Base-by-base conservation (phyloP, 1,139 yeast species). In the Scheffersomyces quercinus region DNA sequence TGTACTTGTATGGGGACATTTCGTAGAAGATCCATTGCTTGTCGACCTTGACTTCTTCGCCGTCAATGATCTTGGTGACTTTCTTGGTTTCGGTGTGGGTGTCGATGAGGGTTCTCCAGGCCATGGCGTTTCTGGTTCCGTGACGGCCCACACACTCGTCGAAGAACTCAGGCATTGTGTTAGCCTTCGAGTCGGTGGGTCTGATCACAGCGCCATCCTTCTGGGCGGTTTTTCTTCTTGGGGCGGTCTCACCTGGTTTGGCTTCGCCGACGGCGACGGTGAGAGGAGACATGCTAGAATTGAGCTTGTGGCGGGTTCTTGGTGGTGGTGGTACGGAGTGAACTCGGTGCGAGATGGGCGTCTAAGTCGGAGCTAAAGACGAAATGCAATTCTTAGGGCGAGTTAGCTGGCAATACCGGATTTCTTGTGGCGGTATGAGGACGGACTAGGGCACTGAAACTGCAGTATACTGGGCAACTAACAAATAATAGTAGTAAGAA, bases 1-100 rank as follows among this genome's bases (percentile, higher is more conserved):
- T 75, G 65, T 75, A 85, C 47, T 81, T 64, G 70, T 90, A 95
- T 39, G 79, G 79, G 15, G 90, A 77, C 62, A 85, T 70, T 67
- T 95, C 97, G 64, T 77, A 95, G 65, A 73, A 93, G 43, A 77
- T 68, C 99, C 99, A 93, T 42, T 83, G 83, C 72, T 93, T 93
- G 60, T 86, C 88, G 40, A 86, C 85, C 53, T 79, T 73, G 32
- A 68, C 71, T 46, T 82, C 81, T 62, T 85, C 76, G 47, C 98
- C 98, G 51, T 90, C 87, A 40, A 93, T 73, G 46, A 81, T 64
- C 72, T 89, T 91, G 53, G 82, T 83, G 44, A 93, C 78, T 59
- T 75, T 74, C 68, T 89, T 91, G 46, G 73, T 77, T 64, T 93
- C 98, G 43, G 71, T 76, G 65, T 90, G 93, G 44, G 88, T 64